Percentiles rank a stretch among this genome's conserved stretches.
These are phyloP conservation scores for Boletus huronensis DNA, from an alignment of 768 basidiomycete genomes.

Conservation along the genomic window DNA sequence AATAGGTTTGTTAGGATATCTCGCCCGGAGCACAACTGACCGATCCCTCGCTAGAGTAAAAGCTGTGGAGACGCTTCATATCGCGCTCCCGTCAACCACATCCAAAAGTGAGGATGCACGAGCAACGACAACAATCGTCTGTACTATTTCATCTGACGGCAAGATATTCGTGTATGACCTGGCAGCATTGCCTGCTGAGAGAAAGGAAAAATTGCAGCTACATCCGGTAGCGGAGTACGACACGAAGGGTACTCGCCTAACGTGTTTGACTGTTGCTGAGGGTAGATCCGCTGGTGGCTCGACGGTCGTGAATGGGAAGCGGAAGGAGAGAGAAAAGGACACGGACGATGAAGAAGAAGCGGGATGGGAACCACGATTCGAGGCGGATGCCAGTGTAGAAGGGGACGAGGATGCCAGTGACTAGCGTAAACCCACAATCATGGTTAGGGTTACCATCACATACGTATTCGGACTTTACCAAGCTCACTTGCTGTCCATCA, in stretches of 20 bases:
- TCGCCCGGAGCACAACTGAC: not conserved
- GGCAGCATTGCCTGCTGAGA: constrained; percentile 39
- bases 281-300: constrained; percentile 32
- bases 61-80: constrained; percentile 63
- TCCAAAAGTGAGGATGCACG: constrained; percentile 14
- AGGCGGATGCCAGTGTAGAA: constrained; percentile 8
- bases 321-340: constrained; percentile 34
- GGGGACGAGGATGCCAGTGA: too few relatives aligned
- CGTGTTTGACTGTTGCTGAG: constrained; percentile 63
- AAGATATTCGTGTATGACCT: constrained; percentile 76
- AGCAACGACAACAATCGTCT: constrained; percentile 56
- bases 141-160: constrained; percentile 89
- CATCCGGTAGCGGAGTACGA: constrained; percentile 67
- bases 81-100: constrained; percentile 47
- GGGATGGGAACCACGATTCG: constrained; percentile 25
- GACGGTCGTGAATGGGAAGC: constrained; percentile 29
- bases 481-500: constrained; percentile 11
- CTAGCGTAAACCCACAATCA: constrained; percentile 8
- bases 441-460: constrained; percentile 18
- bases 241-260: constrained; percentile 82
- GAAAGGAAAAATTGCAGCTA: constrained; percentile 34
- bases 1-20: constrained; percentile 61
- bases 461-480: not conserved
- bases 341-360: constrained; percentile 34
- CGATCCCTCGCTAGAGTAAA: constrained; percentile 57